Evolutionary conservation across 1,284 basidiomycete genomes (phyloP).

Genomic region (Fomitopsis betulina): DNA sequence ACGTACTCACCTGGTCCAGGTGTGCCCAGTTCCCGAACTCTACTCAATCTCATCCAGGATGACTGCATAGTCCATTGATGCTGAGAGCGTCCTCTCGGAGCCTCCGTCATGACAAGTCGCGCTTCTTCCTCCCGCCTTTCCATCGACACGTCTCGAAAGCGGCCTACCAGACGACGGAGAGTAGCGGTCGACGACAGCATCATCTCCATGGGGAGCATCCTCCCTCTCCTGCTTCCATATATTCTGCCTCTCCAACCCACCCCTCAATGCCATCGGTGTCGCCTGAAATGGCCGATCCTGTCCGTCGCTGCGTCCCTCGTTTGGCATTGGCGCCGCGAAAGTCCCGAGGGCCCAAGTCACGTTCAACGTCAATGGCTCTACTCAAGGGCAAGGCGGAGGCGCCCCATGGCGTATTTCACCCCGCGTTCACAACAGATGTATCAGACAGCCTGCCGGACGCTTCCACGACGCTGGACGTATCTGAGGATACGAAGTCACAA

Average conservation of each 20-base stretch:
- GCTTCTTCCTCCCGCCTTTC: slow-evolving; percentile 15
- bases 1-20: slow-evolving; percentile 19
- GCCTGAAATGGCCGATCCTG: not conserved
- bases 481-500: not conserved
- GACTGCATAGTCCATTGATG: slow-evolving; percentile 72
- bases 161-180: slow-evolving; percentile 9
- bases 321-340: not conserved
- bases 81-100: slow-evolving; percentile 74
- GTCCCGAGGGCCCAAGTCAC: too few species aligned
- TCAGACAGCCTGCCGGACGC: not conserved
- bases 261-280: not conserved
- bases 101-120: slow-evolving; percentile 35
- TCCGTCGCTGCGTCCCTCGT: not conserved
- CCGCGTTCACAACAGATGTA: not conserved
- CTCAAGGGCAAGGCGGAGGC: not conserved
- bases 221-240: not conserved
- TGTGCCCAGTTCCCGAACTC: not conserved
- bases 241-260: not conserved
- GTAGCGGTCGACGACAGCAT: not conserved
- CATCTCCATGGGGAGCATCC: not conserved
- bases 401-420: not conserved
- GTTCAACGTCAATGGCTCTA: not conserved
- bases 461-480: not conserved
- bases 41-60: slow-evolving; percentile 43
- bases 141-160: slow-evolving; percentile 15